Evolutionary conservation across 1,284 basidiomycete genomes (phyloP), one percentile per base, ranked within the genome.

Genomic region (Termitomyces sp.): DNA sequence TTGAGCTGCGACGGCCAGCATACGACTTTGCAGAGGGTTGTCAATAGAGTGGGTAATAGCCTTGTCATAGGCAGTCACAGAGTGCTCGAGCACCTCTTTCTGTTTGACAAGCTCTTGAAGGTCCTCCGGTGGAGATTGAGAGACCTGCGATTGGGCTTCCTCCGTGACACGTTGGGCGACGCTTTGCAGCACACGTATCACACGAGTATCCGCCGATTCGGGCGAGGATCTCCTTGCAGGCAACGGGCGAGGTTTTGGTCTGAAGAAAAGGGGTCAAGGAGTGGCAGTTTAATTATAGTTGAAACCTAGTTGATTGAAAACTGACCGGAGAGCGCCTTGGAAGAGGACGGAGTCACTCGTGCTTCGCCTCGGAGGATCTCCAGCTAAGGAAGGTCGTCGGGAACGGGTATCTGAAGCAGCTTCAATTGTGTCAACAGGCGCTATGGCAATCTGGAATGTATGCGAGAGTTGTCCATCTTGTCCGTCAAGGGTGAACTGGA

Each of bases 141-240:
- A 69, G 35, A 84, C 76, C 62, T 86, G 84, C 11, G 79, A 81
- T 58, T 86, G 81, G 2, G 83, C 81, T 63, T 86, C 83, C 64
- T 86, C 80, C 5, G 84, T 84, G 21, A 90, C 84, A 35, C 85
- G 83, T 58, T 87, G 82, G 28, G 84, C 86, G 39, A 86, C 86
- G 41, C 78, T 80, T 48, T 86, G 84, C 56, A 90, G 67, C 42
- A 90, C 87, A 57, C 85, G 82, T 51, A 87, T 84, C 49, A 90
- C 85, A 60, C 86, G 84, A 24, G 70, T 73, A 55, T 74, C 69
- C 38, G 71, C 64, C 28, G 66, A 63, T 53, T 67, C 67, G 16
- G 57, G 50, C n/a, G 55, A 59, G 34, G 52, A 24, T 43, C 49
- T 54, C 38, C 63, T 58, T 31, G 65, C 63, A 46, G 63, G 59